These are phyloP conservation scores for Podospora anserina DNA, from an alignment of 495 filamentous ascomycete species.

Conservation along the genomic window DNA sequence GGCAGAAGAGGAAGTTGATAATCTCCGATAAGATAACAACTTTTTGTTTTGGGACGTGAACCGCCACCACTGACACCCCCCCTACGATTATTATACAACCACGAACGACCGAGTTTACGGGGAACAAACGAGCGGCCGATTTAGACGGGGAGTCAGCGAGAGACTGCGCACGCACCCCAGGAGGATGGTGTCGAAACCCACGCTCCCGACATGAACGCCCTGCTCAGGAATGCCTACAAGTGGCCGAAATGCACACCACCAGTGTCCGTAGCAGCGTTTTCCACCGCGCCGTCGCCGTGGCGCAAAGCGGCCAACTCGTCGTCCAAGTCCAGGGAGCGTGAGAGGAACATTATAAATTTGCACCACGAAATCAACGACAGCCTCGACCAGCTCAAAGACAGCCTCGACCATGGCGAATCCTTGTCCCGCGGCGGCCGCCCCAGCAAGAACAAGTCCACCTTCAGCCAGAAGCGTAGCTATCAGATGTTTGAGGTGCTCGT, in stretches of 20 bases:
- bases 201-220: constrained; percentile 30
- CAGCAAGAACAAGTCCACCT: not conserved
- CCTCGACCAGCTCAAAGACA: not conserved
- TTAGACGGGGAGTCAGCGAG: not conserved
- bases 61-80: not conserved
- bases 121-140: not conserved
- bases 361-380: not conserved
- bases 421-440: not conserved
- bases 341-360: not conserved
- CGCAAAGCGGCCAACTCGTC: not conserved
- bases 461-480: constrained; percentile 25
- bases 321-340: not conserved
- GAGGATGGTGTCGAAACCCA: constrained; percentile 25
- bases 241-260: constrained; percentile 15
- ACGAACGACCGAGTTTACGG: not conserved
- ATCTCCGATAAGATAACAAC: constrained; percentile 9
- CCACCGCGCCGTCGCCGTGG: not conserved
- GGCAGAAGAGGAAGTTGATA: not conserved
- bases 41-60: not conserved
- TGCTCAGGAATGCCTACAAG: constrained; percentile 24
- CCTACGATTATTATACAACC: not conserved
- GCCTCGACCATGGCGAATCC: constrained; percentile 1
- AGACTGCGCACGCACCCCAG: not conserved
- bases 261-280: not conserved
- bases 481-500: constrained; percentile 31